Percentiles rank a stretch among this genome's conserved stretches.
Evolutionary conservation across 495 filamentous ascomycete genomes (phyloP).

Genomic region (Penicillium alfredii): DNA sequence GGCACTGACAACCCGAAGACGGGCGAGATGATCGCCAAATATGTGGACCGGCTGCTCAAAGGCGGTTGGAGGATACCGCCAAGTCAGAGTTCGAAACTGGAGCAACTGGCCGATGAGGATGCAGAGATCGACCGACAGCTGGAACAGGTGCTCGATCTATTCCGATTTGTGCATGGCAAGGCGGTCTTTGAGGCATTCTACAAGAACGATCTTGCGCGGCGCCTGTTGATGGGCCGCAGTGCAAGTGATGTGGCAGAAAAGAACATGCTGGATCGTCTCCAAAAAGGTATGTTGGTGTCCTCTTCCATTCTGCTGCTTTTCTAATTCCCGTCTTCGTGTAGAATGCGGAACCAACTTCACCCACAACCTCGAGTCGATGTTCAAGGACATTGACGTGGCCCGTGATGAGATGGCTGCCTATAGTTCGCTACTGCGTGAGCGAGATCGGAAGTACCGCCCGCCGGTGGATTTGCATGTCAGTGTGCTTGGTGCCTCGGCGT

Average conservation of each 20-base stretch:
- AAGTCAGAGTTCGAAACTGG: constrained; percentile 33
- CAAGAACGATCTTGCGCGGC: constrained; percentile 88
- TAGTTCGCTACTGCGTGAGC: constrained; percentile 44
- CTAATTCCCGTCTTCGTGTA: constrained; percentile 17
- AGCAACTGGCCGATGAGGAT: constrained; percentile 74
- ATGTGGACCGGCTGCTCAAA: constrained; percentile 84
- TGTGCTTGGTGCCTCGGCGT: constrained; percentile 79
- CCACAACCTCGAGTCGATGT: constrained; percentile 97
- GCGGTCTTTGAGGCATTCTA: constrained; percentile 98
- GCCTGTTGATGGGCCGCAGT: constrained; percentile 82
- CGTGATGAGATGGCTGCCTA: constrained; percentile 79
- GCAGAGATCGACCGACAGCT: constrained; percentile 83
- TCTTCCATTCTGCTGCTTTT: neutral
- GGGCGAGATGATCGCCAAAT: constrained; percentile 97
- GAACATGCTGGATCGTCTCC: constrained; percentile 86
- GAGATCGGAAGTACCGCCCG: constrained; percentile 42
- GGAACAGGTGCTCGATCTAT: constrained; percentile 86
- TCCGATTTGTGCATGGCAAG: constrained; percentile 95
- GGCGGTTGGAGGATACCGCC: constrained; percentile 74
- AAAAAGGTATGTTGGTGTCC: constrained; percentile 50
- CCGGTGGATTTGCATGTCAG: constrained; percentile 78
- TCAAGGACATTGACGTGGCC: constrained; percentile 91
- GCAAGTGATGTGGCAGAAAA: constrained; percentile 92
- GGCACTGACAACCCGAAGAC: constrained; percentile 83
- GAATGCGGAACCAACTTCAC: constrained; percentile 93